These are phyloP conservation scores for Trichosporon faecale DNA, from an alignment of 1,284 basidiomycete genomes.

Conservation along the genomic window DNA sequence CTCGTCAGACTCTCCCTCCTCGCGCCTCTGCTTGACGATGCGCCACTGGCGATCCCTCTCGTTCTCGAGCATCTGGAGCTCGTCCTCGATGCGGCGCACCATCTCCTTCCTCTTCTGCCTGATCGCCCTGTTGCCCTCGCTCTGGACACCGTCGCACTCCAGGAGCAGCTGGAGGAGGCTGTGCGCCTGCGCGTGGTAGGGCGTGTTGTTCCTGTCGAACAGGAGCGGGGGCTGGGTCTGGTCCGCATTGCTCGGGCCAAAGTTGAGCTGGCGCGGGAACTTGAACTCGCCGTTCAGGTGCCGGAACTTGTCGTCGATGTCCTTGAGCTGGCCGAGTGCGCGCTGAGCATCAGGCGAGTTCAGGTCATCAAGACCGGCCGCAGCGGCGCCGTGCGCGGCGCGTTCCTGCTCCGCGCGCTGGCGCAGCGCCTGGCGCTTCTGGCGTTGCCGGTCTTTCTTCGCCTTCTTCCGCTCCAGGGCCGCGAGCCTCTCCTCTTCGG, in stretches of 20 bases:
- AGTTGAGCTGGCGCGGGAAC: slow-evolving; percentile 42
- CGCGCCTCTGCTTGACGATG: slow-evolving; percentile 33
- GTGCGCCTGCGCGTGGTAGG: slow-evolving; percentile 62
- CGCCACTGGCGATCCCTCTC: slow-evolving; percentile 51
- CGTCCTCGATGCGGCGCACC: slow-evolving; percentile 63
- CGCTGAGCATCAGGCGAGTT: slow-evolving; percentile 14
- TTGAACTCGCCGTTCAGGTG: slow-evolving; percentile 32
- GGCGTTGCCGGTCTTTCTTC: not conserved
- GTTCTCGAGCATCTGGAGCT: slow-evolving; percentile 58
- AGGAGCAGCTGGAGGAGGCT: slow-evolving; percentile 62
- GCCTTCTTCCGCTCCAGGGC: slow-evolving; percentile 7
- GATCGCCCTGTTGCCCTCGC: slow-evolving; percentile 60
- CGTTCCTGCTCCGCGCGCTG: not conserved
- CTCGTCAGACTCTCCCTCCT: slow-evolving; percentile 36
- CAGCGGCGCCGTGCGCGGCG: not conserved
- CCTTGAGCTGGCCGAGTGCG: slow-evolving; percentile 35
- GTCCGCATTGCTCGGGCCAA: slow-evolving; percentile 29
- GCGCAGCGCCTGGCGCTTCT: not conserved
- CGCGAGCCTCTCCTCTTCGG: not conserved
- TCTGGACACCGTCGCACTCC: slow-evolving; percentile 65
- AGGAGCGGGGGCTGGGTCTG: slow-evolving; percentile 44
- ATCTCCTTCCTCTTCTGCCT: slow-evolving; percentile 60
- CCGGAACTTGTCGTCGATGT: slow-evolving; percentile 34
- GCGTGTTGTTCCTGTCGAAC: slow-evolving; percentile 59
- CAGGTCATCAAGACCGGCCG: slow-evolving; percentile 10